Evolutionary conservation across 2,329 filamentous ascomycete genomes (phyloP).

Genomic region (Fusarium subtropicale): DNA sequence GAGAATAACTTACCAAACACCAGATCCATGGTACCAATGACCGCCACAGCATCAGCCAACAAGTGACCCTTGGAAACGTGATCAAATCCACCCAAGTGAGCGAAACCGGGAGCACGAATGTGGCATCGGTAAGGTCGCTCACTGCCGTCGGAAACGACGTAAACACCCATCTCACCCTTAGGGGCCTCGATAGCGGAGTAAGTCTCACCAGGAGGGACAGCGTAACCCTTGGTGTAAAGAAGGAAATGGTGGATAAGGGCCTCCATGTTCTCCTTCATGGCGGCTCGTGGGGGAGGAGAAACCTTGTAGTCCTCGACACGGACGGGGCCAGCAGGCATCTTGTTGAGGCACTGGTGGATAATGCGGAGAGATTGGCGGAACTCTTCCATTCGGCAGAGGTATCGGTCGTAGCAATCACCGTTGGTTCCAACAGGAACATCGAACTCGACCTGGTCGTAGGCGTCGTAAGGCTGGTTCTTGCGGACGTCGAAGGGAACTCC

Average conservation of each 20-base stretch:
- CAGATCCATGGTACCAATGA: constrained; percentile 91
- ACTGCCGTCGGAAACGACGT: constrained; percentile 92
- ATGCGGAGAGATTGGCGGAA: constrained; percentile 98
- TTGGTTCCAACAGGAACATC: constrained; percentile 97
- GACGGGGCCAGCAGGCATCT: constrained; percentile 95
- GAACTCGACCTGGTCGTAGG: constrained; percentile 97
- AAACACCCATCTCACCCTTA: constrained; percentile 99
- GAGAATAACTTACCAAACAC: constrained; percentile 76
- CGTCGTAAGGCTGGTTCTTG: constrained; percentile 97
- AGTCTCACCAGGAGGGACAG: constrained; percentile 96
- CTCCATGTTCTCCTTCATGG: constrained; percentile 99
- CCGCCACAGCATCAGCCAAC: constrained; percentile 94
- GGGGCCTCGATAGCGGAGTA: constrained; percentile 99
- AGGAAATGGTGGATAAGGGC: constrained; percentile 99
- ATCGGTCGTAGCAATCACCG: constrained; percentile 99
- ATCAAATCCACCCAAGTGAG: constrained; percentile 93
- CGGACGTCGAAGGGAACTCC: constrained; percentile 96
- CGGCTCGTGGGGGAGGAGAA: constrained; percentile 90
- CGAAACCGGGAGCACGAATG: constrained; percentile 96
- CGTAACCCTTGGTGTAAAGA: constrained; percentile 98
- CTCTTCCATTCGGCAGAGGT: constrained; percentile 99
- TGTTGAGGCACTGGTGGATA: constrained; percentile 98
- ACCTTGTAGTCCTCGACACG: constrained; percentile 99
- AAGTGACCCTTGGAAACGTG: constrained; percentile 92
- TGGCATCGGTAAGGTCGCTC: constrained; percentile 98